Base-by-base conservation (phyloP, 176 grass and related monocot species). In the Eragrostis nindensis region DNA sequence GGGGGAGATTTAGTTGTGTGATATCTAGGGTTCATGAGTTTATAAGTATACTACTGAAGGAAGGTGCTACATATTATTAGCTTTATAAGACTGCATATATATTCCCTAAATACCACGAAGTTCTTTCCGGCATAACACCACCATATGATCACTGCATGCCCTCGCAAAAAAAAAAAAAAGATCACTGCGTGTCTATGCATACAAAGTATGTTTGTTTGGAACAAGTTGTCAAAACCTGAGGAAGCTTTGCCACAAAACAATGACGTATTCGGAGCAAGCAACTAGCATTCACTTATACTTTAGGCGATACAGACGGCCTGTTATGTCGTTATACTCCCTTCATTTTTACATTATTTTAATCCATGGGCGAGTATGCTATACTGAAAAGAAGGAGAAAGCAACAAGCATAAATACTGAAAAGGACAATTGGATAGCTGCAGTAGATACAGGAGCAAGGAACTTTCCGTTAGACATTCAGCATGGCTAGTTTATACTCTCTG, bases 341-440 rank as follows among this genome's bases (percentile, higher is more conserved):
- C n/a, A 60, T 61, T 32, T 77, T 42, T 1, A 57, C 12, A 46
- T 67, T 47, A 13, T 83, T 27, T 68, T 16, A n/a, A 16, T 38
- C 29, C 25, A 47, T 62, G 32, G 32, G 27, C 21, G 47, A 42
- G 52, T 70, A 10, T 43, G 7, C 2, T 42, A 5, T 17, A 52
- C 38, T 71, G 21, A 11, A 71, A 61, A 42, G 7, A 13, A 41
- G 24, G 13, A 8, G 10, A 61, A 50, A 66, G 45, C 42, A 68
- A 68, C 17, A 29, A 16, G 8, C 59, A 83, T 67, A 70, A 64
- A 66, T 32, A 48, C 66, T 52, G 50, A 52, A 53, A 75, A 24
- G 6, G 39, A 73, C 15, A 26, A 81, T 10, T 15, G 61, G 27
- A 36, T 36, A 54, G 63, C 30, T 13, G 25, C 24, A 63, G 42